A percentile compares a stretch with the other conserved stretches of the same genome.
Conservation (phyloP, 331 rosid genomes). For the Telfairia occidentalis region DNA sequence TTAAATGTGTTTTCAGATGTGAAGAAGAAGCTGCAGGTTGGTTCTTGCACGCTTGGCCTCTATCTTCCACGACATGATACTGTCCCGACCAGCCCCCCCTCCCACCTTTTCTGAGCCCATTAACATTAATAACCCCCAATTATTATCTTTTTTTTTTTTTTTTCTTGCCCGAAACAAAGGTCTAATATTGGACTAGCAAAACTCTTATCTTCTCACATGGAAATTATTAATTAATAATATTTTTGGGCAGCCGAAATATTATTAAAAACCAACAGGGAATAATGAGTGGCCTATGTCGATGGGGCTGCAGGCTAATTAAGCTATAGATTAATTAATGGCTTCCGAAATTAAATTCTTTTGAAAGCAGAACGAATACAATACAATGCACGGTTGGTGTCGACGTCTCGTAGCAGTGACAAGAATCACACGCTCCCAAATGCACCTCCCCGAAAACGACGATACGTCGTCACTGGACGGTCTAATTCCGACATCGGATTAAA, state of each 20-base stretch:
- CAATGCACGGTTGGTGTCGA: neutral
- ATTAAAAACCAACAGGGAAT: constrained; percentile 2
- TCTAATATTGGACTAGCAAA: neutral
- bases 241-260: neutral
- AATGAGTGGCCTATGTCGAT: neutral
- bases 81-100: neutral
- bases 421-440: neutral
- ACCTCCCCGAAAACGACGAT: neutral
- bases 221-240: neutral
- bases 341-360: neutral
- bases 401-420: neutral
- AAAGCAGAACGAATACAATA: neutral
- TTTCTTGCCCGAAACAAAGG: neutral
- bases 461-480: neutral
- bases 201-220: neutral
- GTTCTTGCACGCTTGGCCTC: constrained; percentile 15
- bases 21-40: constrained; percentile 6
- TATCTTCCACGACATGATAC: constrained; percentile 11
- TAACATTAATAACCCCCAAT: neutral
- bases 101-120: neutral
- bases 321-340: neutral
- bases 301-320: neutral
- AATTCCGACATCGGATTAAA: constrained; percentile 4
- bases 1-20: neutral
- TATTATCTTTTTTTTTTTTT: neutral